phyloP scores from a whole-genome alignment of 768 basidiomycete species.

The Botryobasidium botryosum region DNA sequence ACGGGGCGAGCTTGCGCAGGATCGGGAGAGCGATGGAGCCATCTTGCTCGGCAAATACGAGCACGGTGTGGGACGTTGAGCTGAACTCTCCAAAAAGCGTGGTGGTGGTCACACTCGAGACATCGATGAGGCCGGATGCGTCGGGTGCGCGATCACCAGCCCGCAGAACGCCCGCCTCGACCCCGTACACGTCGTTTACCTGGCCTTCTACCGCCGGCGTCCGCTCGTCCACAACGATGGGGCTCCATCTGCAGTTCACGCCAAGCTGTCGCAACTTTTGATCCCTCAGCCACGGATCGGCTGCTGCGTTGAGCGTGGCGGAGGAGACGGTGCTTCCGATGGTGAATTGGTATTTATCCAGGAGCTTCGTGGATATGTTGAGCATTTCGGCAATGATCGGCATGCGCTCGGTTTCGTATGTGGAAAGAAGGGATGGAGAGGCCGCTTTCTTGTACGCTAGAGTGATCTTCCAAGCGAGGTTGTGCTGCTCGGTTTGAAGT shows the following conservation, averaged over 20 bases:
- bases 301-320: not conserved
- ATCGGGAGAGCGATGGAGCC: conserved; percentile 12
- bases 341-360: too few relatives aligned
- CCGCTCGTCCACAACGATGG: conserved; percentile 30
- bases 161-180: conserved; percentile 12
- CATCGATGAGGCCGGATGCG: conserved; percentile 22
- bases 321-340: not conserved
- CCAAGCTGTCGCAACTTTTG: too few relatives aligned
- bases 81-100: conserved; percentile 24
- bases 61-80: conserved; percentile 25
- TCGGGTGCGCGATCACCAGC: conserved; percentile 35
- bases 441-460: not conserved
- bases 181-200: conserved; percentile 11
- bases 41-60: conserved; percentile 23
- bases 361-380: too few relatives aligned
- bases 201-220: conserved; percentile 13
- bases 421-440: not conserved
- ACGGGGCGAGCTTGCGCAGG: too few relatives aligned
- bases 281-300: too few relatives aligned
- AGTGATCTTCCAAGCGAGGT: not conserved
- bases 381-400: too few relatives aligned
- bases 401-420: not conserved
- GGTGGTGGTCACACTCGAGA: conserved; percentile 7
- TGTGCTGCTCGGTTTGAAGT: not conserved
- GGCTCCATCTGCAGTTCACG: conserved; percentile 37